Base-by-base conservation (phyloP, 306 rosid genomes). In the Prinsepia uniflora region DNA sequence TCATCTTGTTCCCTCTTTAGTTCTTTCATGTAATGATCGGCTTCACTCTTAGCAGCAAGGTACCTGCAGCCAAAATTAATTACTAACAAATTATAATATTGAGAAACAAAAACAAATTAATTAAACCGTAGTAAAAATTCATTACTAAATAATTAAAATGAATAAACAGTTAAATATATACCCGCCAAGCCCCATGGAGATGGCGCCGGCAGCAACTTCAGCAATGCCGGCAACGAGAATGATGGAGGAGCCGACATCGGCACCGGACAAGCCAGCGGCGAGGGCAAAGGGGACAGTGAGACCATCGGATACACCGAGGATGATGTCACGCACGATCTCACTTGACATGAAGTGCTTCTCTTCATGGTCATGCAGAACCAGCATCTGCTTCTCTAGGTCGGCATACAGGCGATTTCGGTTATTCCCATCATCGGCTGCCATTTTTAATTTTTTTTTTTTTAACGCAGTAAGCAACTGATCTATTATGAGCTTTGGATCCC, bases 41-140 rank as follows among this genome's bases (percentile, higher is more conserved):
- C 83, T 84, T 93, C 98, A 65, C 98, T 87, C 69, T 90, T 87
- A 6, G 98, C 98, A 0, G 98, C 98, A 42, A 93, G 87, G 75
- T 93, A 93, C 75, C 98, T 92, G 55, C 57, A 53, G 15, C 53
- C 13, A 48, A n/a, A n/a, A n/a, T n/a, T n/a, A n/a, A n/a, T n/a
- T n/a, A n/a, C n/a, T n/a, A n/a, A n/a, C n/a, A n/a, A n/a, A n/a
- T n/a, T n/a, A n/a, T n/a, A n/a, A n/a, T n/a, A n/a, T n/a, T n/a
- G n/a, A n/a, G n/a, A n/a, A n/a, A n/a, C n/a, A 46, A 7, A 46
- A 46, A 11, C 10, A 1, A 72, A 42, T 6, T 40, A 72, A 72
- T 0, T 4, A 42, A 18, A 6, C 8, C 15, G 7, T 4, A 70
- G 5, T 6, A 10, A 41, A 22, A 36, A 55, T 12, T 53, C 24